Conservation (phyloP, 306 rosid species). For the Inga leiocalycina region DNA sequence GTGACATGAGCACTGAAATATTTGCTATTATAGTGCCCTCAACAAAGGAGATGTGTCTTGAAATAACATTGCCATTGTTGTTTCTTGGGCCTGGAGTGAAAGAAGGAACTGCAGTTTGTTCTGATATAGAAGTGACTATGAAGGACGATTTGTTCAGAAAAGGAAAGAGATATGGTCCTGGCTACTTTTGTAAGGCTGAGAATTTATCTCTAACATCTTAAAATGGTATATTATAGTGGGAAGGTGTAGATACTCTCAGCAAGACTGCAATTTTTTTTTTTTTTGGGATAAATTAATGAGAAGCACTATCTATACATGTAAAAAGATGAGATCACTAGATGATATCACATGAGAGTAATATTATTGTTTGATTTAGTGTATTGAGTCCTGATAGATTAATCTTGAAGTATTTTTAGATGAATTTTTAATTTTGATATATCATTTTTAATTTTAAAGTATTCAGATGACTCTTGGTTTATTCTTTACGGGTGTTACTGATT, state of each 20-base stretch:
- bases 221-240: background rate
- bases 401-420: too few species aligned
- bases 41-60: background rate
- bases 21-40: background rate
- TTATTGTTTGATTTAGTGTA: too few species aligned
- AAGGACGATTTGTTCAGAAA: background rate
- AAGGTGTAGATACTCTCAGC: background rate
- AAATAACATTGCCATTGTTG: background rate
- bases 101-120: background rate
- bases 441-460: too few species aligned
- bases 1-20: background rate
- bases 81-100: background rate
- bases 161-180: background rate
- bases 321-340: too few species aligned
- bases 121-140: background rate
- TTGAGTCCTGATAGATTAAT: too few species aligned
- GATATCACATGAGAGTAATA: too few species aligned
- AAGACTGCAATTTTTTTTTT: background rate
- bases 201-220: background rate
- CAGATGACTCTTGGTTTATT: too few species aligned
- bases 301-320: too few species aligned
- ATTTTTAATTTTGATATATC: too few species aligned
- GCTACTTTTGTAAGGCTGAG: background rate
- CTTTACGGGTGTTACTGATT: too few species aligned
- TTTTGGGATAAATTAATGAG: background rate